Conservation (phyloP, 306 rosid species). For the Fragaria nilgerrensis region DNA sequence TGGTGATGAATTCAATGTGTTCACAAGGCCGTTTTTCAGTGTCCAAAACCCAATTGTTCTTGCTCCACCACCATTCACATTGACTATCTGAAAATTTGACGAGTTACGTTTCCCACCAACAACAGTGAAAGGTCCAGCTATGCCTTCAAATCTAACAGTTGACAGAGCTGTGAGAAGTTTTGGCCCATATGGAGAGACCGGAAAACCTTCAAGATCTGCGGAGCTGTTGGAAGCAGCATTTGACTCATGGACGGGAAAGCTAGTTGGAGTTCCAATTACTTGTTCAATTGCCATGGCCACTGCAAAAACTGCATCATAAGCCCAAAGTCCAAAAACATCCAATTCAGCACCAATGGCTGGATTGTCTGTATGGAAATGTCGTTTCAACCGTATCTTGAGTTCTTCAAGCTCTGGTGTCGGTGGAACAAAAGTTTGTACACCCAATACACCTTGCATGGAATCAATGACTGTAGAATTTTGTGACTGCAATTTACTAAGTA, state of each 20-base stretch:
- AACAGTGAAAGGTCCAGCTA: constrained; percentile 17
- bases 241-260: not conserved
- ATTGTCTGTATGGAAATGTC: constrained; percentile 24
- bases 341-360: constrained; percentile 20
- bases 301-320: constrained; percentile 53
- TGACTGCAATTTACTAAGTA: constrained; percentile 20
- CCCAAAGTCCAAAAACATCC: constrained; percentile 50
- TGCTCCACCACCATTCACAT: constrained; percentile 37
- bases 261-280: constrained; percentile 5
- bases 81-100: constrained; percentile 22
- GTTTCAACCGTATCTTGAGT: constrained; percentile 44
- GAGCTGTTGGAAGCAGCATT: constrained; percentile 15
- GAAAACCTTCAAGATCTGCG: constrained; percentile 34
- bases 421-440: constrained; percentile 43
- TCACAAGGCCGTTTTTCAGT: constrained; percentile 23
- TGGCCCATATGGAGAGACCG: constrained; percentile 36
- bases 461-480: constrained; percentile 5
- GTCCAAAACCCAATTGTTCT: constrained; percentile 51
- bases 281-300: constrained; percentile 53
- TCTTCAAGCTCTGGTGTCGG: constrained; percentile 20
- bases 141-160: constrained; percentile 4
- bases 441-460: constrained; percentile 58
- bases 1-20: constrained; percentile 10
- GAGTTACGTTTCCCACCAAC: constrained; percentile 11
- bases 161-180: constrained; percentile 26